Evolutionary conservation across 805 yeast genomes (phyloP), one percentile per base, ranked within the genome.

Genomic region (Hanseniaspora vineae): DNA sequence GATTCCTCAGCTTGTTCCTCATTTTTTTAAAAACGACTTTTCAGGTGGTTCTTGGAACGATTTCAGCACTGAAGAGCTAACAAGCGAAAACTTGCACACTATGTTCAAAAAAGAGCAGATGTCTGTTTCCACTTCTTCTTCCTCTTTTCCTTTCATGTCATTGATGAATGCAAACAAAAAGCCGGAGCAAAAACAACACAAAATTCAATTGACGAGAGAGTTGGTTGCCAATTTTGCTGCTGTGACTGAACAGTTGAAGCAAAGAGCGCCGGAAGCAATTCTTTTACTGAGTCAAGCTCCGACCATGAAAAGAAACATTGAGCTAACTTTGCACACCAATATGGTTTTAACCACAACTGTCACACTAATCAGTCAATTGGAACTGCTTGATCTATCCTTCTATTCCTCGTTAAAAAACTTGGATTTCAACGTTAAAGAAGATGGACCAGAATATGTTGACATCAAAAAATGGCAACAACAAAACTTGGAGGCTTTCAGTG

Each of bases 41-140:
- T 79, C 79, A 54, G 90, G 88, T 15, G 90, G 89, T n/a, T 79
- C 80, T 51, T 83, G 88, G 81, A 73, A 76, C 44, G 82, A 81
- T 55, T 85, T 84, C 23, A 80, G 81, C 53, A 75, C 77, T 53
- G 23, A 39, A 23, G 29, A 23, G 8, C 29, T 23, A 8, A 8
- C 29, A 3, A 14, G 4, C 33, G 37, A 13, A 11, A 33, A 33
- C 37, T 33, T 31, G 37, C 15, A 33, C 4, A 37, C 17, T 18
- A 37, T 37, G 40, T n/a, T 4, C 17, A 17, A 17, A 10, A 18
- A 17, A 4, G 19, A 11, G 11, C 19, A 37, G 17, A 37, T n/a
- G 12, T n/a, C 40, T 17, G 40, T 37, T n/a, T 14, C 19, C 12
- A 37, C 12, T 6, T 37, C 40, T n/a, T 18, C 12, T n/a, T 37